Base-by-base conservation (phyloP, 2,329 filamentous ascomycete genomes). In the Aspergillus tamarii region DNA sequence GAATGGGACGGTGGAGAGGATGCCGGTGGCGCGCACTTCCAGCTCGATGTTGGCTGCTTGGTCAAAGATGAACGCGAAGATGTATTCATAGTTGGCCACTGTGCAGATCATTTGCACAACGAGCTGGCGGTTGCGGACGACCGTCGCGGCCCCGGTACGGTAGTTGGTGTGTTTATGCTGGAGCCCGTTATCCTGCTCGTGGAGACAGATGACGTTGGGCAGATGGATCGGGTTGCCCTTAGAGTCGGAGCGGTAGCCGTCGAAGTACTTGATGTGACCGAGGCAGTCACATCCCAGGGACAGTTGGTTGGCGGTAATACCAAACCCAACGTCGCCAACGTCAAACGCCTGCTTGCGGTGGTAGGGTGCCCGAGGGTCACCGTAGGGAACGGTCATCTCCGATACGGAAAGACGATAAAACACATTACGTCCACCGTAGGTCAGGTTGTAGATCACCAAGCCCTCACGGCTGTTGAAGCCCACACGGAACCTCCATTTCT, bases 151-250 rank as follows among this genome's bases (percentile, higher is more conserved):
- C 0, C 85, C 85, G 5, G 88, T 90, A 9, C 89, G 82, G 77
- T 90, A 89, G 75, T 91, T 91, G 56, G 88, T 91, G 77, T 91
- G 89, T 72, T 91, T 91, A 83, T 88, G 89, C 50, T 86, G 86
- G 61, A 90, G 88, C 3, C 89, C 89, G 28, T 83, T 86, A 67
- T 91, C 89, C 74, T 91, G 88, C 72, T 91, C 89, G 72, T 91
- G 89, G 57, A 91, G 83, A 71, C 89, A 91, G 43, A 91, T 81
- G 12, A 88, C 85, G 64, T 91, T 91, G n/a, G 88, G 84, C 80
- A 90, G 84, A 1, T 82, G 77, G 2, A 86, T 72, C 0, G 86
- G 82, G 16, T 84, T 82, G 23, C 88, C 89, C 63, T 88, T 86
- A 69, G 86, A 84, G 64, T 89, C 84, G 14, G 83, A 83, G 1